Conservation (phyloP, 208 protist species). For the Polymyxa betae region DNA sequence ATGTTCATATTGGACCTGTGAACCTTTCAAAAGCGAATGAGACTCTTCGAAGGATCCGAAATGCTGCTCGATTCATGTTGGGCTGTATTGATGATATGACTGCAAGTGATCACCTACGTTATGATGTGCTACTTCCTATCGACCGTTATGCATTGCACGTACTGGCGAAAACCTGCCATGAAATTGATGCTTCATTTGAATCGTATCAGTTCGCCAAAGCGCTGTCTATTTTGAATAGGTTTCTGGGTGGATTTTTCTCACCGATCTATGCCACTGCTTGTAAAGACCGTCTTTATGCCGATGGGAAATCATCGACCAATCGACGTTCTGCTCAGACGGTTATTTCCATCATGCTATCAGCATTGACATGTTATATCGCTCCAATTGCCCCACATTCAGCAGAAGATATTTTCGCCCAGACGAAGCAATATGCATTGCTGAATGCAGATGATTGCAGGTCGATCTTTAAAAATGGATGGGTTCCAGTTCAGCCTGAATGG, state of each 20-base stretch:
- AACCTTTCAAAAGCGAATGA: slow-evolving; percentile 64
- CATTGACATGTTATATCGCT: slow-evolving; percentile 64
- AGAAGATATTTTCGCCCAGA: slow-evolving; percentile 70
- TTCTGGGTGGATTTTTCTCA: slow-evolving; percentile 64
- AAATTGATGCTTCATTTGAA: slow-evolving; percentile 9
- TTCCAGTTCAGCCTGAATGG: background rate
- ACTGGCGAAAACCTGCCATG: slow-evolving; percentile 17
- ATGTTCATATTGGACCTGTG: slow-evolving; percentile 73
- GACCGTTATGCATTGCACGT: slow-evolving; percentile 60
- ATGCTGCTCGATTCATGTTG: slow-evolving; percentile 72
- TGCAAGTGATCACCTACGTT: background rate
- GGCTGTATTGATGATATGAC: slow-evolving; percentile 70
- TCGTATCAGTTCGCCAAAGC: background rate
- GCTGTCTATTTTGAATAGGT: slow-evolving; percentile 1
- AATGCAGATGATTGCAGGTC: background rate
- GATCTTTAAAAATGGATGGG: background rate
- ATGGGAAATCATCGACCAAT: slow-evolving; percentile 51
- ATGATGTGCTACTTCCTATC: slow-evolving; percentile 48
- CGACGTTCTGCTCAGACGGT: slow-evolving; percentile 69
- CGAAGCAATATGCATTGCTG: too few relatives aligned
- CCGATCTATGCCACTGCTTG: slow-evolving; percentile 62
- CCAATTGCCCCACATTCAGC: slow-evolving; percentile 72
- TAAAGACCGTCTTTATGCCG: slow-evolving; percentile 74
- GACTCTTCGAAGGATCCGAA: slow-evolving; percentile 69
- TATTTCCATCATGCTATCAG: slow-evolving; percentile 59